A percentile compares a stretch with the other conserved stretches of the same genome.
Conservation (phyloP, 352 stramenopile genomes). For the Phytophthora pluvialis region DNA sequence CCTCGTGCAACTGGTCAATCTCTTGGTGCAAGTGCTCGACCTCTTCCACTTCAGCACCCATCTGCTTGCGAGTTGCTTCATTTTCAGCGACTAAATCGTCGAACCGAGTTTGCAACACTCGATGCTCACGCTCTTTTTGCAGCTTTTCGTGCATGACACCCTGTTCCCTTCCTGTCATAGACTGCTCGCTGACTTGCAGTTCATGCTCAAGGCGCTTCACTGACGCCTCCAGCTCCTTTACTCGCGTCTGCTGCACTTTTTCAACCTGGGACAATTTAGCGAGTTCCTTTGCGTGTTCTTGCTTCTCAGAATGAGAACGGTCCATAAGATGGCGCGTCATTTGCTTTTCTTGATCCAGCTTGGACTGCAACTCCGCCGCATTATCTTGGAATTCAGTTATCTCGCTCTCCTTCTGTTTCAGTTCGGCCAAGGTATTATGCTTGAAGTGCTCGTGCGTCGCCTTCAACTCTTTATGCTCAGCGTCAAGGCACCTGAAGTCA, state of each 20-base stretch:
- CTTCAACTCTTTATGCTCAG: constrained; percentile 40
- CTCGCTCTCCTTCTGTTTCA: constrained; percentile 43
- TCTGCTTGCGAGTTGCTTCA: constrained; percentile 17
- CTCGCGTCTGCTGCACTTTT: constrained; percentile 24
- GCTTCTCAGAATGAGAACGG: constrained; percentile 34
- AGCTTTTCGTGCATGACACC: constrained; percentile 57
- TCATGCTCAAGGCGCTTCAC: constrained; percentile 47
- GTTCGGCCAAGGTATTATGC: constrained; percentile 31
- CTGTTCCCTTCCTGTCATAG: constrained; percentile 49
- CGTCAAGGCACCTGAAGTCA: constrained; percentile 31
- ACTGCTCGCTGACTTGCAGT: constrained; percentile 46
- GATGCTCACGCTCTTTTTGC: constrained; percentile 55
- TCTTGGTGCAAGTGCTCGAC: constrained; percentile 28
- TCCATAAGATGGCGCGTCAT: constrained; percentile 59
- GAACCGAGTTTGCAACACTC: constrained; percentile 39
- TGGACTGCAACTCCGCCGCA: constrained; percentile 62
- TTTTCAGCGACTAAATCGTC: constrained; percentile 42
- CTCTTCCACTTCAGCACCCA: constrained; percentile 38
- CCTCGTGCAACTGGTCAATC: constrained; percentile 33
- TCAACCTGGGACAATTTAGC: constrained; percentile 21
- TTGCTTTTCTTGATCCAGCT: constrained; percentile 62
- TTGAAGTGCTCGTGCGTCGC: constrained; percentile 47
- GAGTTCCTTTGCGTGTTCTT: constrained; percentile 32
- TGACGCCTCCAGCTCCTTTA: constrained; percentile 37
- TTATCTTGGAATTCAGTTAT: constrained; percentile 54